Evolutionary conservation across 192 early-diverging fungal genomes (phyloP).

Genomic region (Podila epigama): DNA sequence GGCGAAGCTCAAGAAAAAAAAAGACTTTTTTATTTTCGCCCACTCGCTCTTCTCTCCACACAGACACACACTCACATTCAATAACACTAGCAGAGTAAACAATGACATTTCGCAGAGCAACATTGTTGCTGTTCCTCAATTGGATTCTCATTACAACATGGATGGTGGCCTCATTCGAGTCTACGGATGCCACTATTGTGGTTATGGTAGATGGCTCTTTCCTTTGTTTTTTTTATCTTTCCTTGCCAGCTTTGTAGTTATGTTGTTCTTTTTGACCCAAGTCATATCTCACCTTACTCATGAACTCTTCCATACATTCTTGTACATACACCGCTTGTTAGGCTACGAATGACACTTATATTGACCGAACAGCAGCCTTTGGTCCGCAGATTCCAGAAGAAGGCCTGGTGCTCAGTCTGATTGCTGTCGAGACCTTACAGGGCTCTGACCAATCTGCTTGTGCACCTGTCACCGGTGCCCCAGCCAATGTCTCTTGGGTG

Average conservation of each 20-base stretch:
- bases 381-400: conserved; percentile 79
- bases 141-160: conserved; percentile 42
- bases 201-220: conserved; percentile 12
- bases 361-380: conserved; percentile 82
- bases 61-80: not conserved
- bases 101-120: conserved; percentile 28
- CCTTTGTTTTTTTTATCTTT: not conserved
- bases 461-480: conserved; percentile 36
- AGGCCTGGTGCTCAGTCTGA: conserved; percentile 69
- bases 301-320: not conserved
- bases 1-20: too few relatives aligned
- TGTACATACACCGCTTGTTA: conserved; percentile 7
- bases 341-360: conserved; percentile 63
- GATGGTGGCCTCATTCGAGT: conserved; percentile 32
- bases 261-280: not conserved
- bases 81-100: not conserved
- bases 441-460: conserved; percentile 67
- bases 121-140: conserved; percentile 37
- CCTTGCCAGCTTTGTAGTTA: not conserved
- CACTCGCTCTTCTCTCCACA: not conserved
- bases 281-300: not conserved
- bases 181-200: conserved; percentile 32
- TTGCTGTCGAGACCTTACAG: conserved; percentile 62
- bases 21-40: too few relatives aligned
- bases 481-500: conserved; percentile 72